phyloP scores from a whole-genome alignment of 129 eudicot species.

The Chrysanthemum seticuspe region DNA sequence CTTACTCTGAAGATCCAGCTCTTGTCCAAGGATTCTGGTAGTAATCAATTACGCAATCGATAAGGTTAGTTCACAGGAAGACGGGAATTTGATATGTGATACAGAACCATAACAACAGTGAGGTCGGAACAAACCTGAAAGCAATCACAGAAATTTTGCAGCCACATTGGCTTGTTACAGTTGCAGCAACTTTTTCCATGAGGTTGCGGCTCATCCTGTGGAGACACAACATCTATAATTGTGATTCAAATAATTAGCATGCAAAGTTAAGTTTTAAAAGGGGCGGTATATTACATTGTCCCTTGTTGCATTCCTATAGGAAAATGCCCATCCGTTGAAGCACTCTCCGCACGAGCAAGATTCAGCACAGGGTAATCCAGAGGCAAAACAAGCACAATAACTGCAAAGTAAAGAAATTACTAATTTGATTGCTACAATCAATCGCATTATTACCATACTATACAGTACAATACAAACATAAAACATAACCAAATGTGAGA shows the following conservation, averaged over 20 bases:
- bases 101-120: too few species aligned
- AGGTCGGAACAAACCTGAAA: background rate
- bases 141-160: constrained; percentile 59
- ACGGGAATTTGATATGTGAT: too few species aligned
- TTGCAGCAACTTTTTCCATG: constrained; percentile 73
- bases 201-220: constrained; percentile 56
- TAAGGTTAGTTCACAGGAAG: too few species aligned
- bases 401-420: constrained; percentile 36
- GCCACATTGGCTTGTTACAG: constrained; percentile 74
- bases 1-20: too few species aligned
- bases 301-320: constrained; percentile 49
- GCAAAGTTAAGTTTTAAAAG: background rate
- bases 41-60: too few species aligned
- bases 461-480: too few species aligned
- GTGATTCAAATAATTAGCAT: background rate
- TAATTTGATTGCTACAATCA: background rate
- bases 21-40: too few species aligned
- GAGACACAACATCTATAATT: background rate
- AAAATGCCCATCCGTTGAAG: constrained; percentile 64
- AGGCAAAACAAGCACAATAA: constrained; percentile 78
- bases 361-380: constrained; percentile 55
- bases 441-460: too few species aligned
- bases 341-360: constrained; percentile 75
- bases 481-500: too few species aligned
- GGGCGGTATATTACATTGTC: background rate